A percentile compares a stretch with the other conserved stretches of the same genome.
These are phyloP conservation scores for Protomyces pachydermus DNA, from an alignment of 1,139 yeast genomes.

Conservation along the genomic window DNA sequence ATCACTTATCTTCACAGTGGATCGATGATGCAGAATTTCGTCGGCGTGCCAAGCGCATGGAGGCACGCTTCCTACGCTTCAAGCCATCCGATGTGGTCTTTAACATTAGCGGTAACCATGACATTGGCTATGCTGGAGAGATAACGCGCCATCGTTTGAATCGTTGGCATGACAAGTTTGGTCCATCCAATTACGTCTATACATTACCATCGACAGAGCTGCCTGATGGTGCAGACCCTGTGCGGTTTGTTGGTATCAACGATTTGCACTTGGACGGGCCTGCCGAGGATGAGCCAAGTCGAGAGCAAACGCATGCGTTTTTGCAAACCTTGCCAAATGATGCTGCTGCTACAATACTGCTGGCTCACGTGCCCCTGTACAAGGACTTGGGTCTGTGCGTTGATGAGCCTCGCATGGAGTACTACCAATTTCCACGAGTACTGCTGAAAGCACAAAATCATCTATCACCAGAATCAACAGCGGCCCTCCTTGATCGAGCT, in stretches of 20 bases:
- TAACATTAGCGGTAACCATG: slow-evolving; percentile 82
- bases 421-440: slow-evolving; percentile 56
- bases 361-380: slow-evolving; percentile 87
- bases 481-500: slow-evolving; percentile 51
- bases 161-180: slow-evolving; percentile 67
- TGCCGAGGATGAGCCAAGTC: slow-evolving; percentile 50
- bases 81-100: not conserved
- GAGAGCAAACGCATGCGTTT: slow-evolving; percentile 17
- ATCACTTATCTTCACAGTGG: slow-evolving; percentile 94
- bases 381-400: slow-evolving; percentile 74
- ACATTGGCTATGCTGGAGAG: slow-evolving; percentile 92
- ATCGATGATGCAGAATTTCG: slow-evolving; percentile 78
- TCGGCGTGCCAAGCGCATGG: slow-evolving; percentile 65
- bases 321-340: slow-evolving; percentile 4
- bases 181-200: slow-evolving; percentile 55
- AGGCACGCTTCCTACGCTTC: slow-evolving; percentile 58
- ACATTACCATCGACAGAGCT: not conserved
- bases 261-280: slow-evolving; percentile 87
- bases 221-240: slow-evolving; percentile 39
- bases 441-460: slow-evolving; percentile 79
- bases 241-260: slow-evolving; percentile 82
- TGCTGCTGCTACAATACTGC: slow-evolving; percentile 56
- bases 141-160: slow-evolving; percentile 88
- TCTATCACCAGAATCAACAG: slow-evolving; percentile 59
- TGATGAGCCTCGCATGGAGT: slow-evolving; percentile 74